These are phyloP conservation scores for Didymella glomerata DNA, from an alignment of 2,329 filamentous ascomycete species.

Conservation along the genomic window DNA sequence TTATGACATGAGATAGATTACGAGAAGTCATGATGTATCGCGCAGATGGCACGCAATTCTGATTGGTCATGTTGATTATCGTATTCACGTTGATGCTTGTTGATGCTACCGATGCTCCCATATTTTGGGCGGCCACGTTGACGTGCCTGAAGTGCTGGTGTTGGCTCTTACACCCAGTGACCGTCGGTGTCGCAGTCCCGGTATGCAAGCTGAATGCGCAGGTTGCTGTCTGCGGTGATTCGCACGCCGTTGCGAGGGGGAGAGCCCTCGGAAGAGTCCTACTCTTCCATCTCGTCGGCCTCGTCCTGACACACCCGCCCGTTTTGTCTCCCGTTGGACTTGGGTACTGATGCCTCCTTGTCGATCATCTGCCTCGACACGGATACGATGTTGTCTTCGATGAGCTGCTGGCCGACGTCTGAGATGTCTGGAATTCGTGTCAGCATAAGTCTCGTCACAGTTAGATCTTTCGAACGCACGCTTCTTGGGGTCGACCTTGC, in stretches of 20 bases:
- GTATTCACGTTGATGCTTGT: constrained; percentile 23
- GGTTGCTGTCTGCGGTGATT: constrained; percentile 8
- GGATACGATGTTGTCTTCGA: constrained; percentile 98
- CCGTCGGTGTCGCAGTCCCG: background rate
- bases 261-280: constrained; percentile 27
- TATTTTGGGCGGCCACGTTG: background rate
- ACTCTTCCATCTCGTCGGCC: constrained; percentile 50
- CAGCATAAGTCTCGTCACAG: constrained; percentile 20
- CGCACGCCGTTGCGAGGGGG: constrained; percentile 1
- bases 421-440: constrained; percentile 71
- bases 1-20: background rate
- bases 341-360: constrained; percentile 94
- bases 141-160: background rate
- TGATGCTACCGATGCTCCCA: constrained; percentile 1
- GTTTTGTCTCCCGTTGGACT: constrained; percentile 41
- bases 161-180: background rate
- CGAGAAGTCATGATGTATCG: background rate
- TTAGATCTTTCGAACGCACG: constrained; percentile 58
- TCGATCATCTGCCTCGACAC: constrained; percentile 99
- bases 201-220: constrained; percentile 14
- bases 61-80: constrained; percentile 18
- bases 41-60: background rate
- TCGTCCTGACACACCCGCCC: constrained; percentile 39
- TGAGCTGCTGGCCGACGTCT: constrained; percentile 93
- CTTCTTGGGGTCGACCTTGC: constrained; percentile 99